Evolutionary conservation across 495 filamentous ascomycete genomes (phyloP), one percentile per base, ranked within the genome.

Genomic region (Neurospora tetraspora): DNA sequence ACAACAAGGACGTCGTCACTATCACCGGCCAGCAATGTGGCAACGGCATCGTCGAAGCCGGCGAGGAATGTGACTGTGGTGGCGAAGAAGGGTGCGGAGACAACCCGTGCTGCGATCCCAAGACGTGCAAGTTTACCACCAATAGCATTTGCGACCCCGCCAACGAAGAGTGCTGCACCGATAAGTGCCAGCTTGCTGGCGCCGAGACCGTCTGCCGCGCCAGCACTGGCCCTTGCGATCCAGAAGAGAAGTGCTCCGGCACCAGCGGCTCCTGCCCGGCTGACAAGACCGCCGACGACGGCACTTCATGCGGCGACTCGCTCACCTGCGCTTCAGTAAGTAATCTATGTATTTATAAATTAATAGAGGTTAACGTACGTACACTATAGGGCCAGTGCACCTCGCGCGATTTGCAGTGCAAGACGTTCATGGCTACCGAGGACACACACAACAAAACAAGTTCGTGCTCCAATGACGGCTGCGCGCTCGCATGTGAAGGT

Each of bases 31-130:
- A 90, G 72, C 90, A 93, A 77, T 99, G 96, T 79, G 96, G 96
- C 69, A 99, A 99, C 80, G 96, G 96, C 65, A 98, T 99, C 74
- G 96, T 99, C 47, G 96, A 99, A 81, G 81, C 86, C 11, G 96
- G 93, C 74, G 96, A 99, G 81, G 92, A 99, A 18, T 99, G 96
- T 81, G 96, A 99, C 82, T 99, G 96, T 78, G 96, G 96, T 70
- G 96, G 94, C 53, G 79, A 80, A 8, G 81, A 83, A 39, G 87
- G 87, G 53, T 99, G 96, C 80, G 88, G 84, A 20, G 80, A 84
- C 75, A 93, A 99, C 81, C 72, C 76, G 36, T 99, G 96, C 85
- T 99, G 96, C 80, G 86, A 99, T 76, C 81, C 94, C 4, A 89
- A 80, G 7, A 98, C 96, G 14, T 99, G 96, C 88, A 93, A 92